phyloP scores from a whole-genome alignment of 1,284 basidiomycete genomes.

The Ceratobasidium sp. region DNA sequence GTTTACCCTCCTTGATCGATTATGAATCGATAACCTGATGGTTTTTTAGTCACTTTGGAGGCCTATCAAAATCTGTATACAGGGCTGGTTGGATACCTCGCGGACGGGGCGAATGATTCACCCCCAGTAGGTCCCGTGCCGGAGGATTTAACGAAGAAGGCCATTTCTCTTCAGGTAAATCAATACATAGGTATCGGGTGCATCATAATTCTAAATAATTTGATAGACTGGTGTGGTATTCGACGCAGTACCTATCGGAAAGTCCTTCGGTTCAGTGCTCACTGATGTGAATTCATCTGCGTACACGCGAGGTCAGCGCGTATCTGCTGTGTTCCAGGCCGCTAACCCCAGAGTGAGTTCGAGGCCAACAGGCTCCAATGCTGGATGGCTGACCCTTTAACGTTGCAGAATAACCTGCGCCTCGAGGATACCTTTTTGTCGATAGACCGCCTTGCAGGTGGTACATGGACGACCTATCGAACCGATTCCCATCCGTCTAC shows the following conservation, averaged over 20 bases:
- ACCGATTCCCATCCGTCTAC: conserved; percentile 86
- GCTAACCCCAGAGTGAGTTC: conserved; percentile 76
- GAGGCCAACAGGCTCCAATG: not conserved
- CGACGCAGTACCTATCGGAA: conserved; percentile 65
- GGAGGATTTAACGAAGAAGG: conserved; percentile 67
- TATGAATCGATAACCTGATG: too few relatives aligned
- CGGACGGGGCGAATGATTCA: conserved; percentile 57
- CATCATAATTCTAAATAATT: not conserved
- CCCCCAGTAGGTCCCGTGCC: conserved; percentile 71
- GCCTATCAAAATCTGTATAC: conserved; percentile 81
- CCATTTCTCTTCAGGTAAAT: conserved; percentile 70
- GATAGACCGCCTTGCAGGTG: conserved; percentile 61
- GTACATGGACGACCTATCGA: conserved; percentile 63
- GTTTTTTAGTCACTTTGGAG: conserved; percentile 76
- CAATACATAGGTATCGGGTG: not conserved
- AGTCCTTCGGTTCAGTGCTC: conserved; percentile 70
- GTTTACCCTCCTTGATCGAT: too few relatives aligned
- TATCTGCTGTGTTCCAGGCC: conserved; percentile 71
- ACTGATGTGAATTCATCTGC: conserved; percentile 61
- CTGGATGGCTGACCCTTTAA: too few relatives aligned
- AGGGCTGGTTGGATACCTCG: conserved; percentile 67
- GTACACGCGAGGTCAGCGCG: conserved; percentile 65
- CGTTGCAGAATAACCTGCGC: conserved; percentile 81
- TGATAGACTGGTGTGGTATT: conserved; percentile 64
- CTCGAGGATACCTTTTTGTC: conserved; percentile 77